Evolutionary conservation across 305 asterid genomes (phyloP).

Genomic region (Solanum hybrid): DNA sequence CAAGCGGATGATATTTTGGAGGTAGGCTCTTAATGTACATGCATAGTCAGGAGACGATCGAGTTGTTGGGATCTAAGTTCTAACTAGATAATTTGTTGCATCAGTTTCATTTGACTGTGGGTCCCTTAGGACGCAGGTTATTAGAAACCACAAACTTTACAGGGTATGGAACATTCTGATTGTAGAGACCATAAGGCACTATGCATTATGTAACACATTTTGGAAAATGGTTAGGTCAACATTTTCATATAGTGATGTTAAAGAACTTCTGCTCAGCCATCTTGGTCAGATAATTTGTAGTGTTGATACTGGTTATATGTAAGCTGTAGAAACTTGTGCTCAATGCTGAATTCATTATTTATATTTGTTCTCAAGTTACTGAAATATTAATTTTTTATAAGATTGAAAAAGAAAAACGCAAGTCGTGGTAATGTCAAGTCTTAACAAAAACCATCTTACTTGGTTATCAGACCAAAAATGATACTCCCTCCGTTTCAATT

Average conservation of each 20-base stretch:
- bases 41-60: neutral
- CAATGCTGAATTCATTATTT: neutral
- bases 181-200: neutral
- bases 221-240: neutral
- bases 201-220: neutral
- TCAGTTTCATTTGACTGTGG: neutral
- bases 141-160: neutral
- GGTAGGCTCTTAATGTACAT: conserved; percentile 32
- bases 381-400: neutral
- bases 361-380: neutral
- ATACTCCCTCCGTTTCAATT: neutral
- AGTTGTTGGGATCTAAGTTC: neutral
- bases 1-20: conserved; percentile 97
- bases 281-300: neutral
- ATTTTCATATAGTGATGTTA: neutral
- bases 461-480: neutral
- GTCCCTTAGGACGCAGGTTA: neutral
- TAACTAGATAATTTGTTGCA: neutral
- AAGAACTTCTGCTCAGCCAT: neutral
- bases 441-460: neutral
- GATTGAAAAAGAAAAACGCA: neutral
- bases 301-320: neutral
- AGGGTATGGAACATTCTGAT: neutral
- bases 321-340: neutral
- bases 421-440: neutral